Evolutionary conservation across 2,329 filamentous ascomycete genomes (phyloP).

Genomic region (Fusarium nurragi): DNA sequence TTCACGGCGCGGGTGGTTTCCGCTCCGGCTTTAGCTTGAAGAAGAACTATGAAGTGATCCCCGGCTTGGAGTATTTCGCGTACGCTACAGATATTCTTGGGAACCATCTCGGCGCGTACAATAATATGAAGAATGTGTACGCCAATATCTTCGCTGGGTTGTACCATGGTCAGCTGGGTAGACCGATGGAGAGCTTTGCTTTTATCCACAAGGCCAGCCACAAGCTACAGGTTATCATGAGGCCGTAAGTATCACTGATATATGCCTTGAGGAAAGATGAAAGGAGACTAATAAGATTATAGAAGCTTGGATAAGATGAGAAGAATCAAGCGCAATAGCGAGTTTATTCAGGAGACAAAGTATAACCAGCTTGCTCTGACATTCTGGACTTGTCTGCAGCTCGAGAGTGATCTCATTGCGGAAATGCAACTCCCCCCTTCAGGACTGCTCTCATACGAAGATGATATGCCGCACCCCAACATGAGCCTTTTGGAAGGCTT

Average conservation of each 20-base stretch:
- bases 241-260: conserved; percentile 65
- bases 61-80: conserved; percentile 89
- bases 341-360: conserved; percentile 55
- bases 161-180: conserved; percentile 87
- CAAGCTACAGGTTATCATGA: conserved; percentile 75
- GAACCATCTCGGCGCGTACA: conserved; percentile 79
- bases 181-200: conserved; percentile 84
- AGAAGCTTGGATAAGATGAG: conserved; percentile 62
- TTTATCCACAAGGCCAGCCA: conserved; percentile 67
- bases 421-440: conserved; percentile 76
- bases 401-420: conserved; percentile 94
- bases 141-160: conserved; percentile 85
- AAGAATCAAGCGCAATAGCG: conserved; percentile 50
- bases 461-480: conserved; percentile 74
- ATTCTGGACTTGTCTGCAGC: conserved; percentile 93
- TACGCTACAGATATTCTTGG: conserved; percentile 88
- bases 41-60: conserved; percentile 83
- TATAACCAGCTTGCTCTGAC: conserved; percentile 75
- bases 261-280: background rate
- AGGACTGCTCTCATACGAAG: conserved; percentile 68
- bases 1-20: conserved; percentile 53
- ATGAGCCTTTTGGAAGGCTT: conserved; percentile 57
- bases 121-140: conserved; percentile 84
- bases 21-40: conserved; percentile 48
- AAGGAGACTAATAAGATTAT: background rate